These are phyloP conservation scores for Pseudocercospora musae DNA, from an alignment of 2,329 filamentous ascomycete species.

Conservation along the genomic window DNA sequence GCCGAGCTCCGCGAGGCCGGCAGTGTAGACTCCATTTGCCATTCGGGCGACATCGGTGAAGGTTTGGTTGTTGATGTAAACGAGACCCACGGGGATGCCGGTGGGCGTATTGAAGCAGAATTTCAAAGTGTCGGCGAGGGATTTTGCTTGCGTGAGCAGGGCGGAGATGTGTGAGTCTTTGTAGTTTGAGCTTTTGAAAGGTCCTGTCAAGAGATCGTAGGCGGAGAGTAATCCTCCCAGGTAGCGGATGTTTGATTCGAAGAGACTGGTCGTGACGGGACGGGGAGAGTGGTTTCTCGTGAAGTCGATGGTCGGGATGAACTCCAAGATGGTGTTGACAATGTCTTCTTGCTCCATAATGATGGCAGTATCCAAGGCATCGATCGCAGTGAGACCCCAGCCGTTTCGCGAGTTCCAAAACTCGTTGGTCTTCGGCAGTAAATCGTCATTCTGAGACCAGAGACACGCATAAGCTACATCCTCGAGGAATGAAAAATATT, in stretches of 20 bases:
- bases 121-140: slow-evolving; percentile 68
- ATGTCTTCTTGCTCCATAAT: slow-evolving; percentile 69
- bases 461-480: slow-evolving; percentile 34
- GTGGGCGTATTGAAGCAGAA: slow-evolving; percentile 74
- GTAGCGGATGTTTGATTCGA: slow-evolving; percentile 89
- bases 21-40: slow-evolving; percentile 52
- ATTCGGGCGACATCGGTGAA: slow-evolving; percentile 26
- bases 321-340: slow-evolving; percentile 66
- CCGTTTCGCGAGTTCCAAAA: slow-evolving; percentile 70
- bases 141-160: slow-evolving; percentile 64
- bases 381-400: slow-evolving; percentile 81
- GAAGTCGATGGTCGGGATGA: slow-evolving; percentile 70
- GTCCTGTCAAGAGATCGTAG: slow-evolving; percentile 70
- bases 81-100: slow-evolving; percentile 68
- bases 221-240: slow-evolving; percentile 75
- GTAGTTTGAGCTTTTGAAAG: slow-evolving; percentile 40
- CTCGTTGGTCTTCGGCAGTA: slow-evolving; percentile 64
- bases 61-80: slow-evolving; percentile 54
- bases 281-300: slow-evolving; percentile 44
- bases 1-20: slow-evolving; percentile 72
- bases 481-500: neutral
- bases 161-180: slow-evolving; percentile 49
- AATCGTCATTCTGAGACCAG: slow-evolving; percentile 51
- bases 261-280: slow-evolving; percentile 56
- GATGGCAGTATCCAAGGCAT: slow-evolving; percentile 75